Evolutionary conservation across 106 monocot genomes (phyloP), one percentile per base, ranked within the genome.

Genomic region (Dactylorhiza incarnata): DNA sequence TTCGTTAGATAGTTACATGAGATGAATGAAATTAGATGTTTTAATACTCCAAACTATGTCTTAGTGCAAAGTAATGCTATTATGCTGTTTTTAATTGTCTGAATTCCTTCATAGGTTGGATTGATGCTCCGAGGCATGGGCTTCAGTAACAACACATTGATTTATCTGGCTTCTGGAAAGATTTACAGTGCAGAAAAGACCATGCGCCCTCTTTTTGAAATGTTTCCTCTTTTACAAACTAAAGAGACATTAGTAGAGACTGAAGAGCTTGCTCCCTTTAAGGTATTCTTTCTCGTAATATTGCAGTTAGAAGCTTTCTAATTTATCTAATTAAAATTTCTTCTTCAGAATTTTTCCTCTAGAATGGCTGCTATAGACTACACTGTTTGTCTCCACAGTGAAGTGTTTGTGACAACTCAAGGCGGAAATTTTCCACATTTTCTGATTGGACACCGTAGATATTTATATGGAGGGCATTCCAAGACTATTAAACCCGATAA

Each of bases 41-140:
- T 65, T 65, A 26, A 13, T 29, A 14, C 26, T 65, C 65, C 9
- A 0, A 12, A 5, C 29, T 65, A n/a, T n/a, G 29, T 29, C 69
- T 66, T 37, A 13, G 29, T 66, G 29, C 24, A 13, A 5, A 37
- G 12, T 26, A 23, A 66, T 37, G 45, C 45, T 45, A 37, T 46
- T 46, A 45, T 7, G 5, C 3, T 15, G 1, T 45, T 67, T 69
- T 69, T 2, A 45, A 45, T 69, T 46, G 6, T 19, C 2, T 49
- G 10, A 49, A 49, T 71, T 72, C 49, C 48, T 80, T 7, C 45
- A 63, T 70, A 99, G 97, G 97, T 99, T 77, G 97, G 97, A 19
- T 78, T 99, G 81, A 99, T 99, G 94, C 94, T 99, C 44, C 83
- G 97, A 59, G 97, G 94, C 72, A 99, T 99, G 97, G 97, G 97